A percentile compares a stretch with the other conserved stretches of the same genome.
These are phyloP conservation scores for Phellopilus nigrolimitatus DNA, from an alignment of 1,284 basidiomycete genomes.

Conservation along the genomic window DNA sequence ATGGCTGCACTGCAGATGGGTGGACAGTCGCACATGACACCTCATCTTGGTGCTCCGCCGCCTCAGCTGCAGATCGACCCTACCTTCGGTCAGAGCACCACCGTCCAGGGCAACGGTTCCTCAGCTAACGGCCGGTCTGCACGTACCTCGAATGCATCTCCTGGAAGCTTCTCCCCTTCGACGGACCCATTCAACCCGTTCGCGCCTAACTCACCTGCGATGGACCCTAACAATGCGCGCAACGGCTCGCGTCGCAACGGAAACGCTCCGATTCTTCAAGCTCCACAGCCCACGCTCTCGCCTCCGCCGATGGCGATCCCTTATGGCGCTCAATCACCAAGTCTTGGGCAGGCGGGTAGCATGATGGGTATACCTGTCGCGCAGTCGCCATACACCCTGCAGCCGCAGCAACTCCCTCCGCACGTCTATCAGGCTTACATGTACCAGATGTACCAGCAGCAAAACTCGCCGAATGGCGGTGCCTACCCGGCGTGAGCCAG, in stretches of 20 bases:
- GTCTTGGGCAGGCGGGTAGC: conserved; percentile 48
- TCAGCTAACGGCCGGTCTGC: conserved; percentile 33
- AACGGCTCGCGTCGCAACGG: conserved; percentile 49
- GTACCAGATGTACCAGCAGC: conserved; percentile 74
- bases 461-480: conserved; percentile 66
- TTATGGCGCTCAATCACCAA: conserved; percentile 59
- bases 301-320: conserved; percentile 43
- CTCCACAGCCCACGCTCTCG: conserved; percentile 30
- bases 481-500: conserved; percentile 61
- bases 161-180: conserved; percentile 53
- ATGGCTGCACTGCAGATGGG: conserved; percentile 86
- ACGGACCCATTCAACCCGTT: conserved; percentile 76
- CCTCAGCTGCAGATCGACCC: conserved; percentile 70
- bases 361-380: conserved; percentile 49
- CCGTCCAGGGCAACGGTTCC: conserved; percentile 39
- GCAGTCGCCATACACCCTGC: conserved; percentile 57
- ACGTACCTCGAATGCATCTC: conserved; percentile 16
- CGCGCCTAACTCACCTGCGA: conserved; percentile 57
- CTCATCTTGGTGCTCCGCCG: conserved; percentile 59
- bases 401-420: conserved; percentile 59
- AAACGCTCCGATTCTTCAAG: conserved; percentile 3
- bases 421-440: conserved; percentile 76
- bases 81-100: conserved; percentile 39
- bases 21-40: conserved; percentile 53
- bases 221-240: conserved; percentile 42